Percentiles rank a stretch among this genome's conserved stretches.
phyloP scores from a whole-genome alignment of 1,284 basidiomycete genomes.

The Hymenochaete sp. region DNA sequence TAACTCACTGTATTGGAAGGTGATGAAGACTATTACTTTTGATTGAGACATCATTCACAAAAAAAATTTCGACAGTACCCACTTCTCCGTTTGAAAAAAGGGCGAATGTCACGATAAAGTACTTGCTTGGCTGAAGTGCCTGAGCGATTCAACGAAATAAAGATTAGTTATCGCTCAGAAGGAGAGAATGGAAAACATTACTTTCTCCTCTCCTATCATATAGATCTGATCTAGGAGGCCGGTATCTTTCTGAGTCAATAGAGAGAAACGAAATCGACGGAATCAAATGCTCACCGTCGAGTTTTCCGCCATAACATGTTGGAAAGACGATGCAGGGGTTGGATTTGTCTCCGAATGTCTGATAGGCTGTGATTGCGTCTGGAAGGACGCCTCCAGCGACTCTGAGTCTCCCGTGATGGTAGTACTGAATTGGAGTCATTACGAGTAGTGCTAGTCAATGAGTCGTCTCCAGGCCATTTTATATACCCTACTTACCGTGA shows the following conservation, averaged over 20 bases:
- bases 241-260: constrained; percentile 8
- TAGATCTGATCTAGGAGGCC: constrained; percentile 19
- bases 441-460: neutral
- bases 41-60: neutral
- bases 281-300: constrained; percentile 26
- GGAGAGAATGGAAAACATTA: no score
- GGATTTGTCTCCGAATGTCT: constrained; percentile 29
- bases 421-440: constrained; percentile 30
- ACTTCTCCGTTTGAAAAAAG: constrained; percentile 23
- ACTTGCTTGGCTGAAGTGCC: constrained; percentile 20
- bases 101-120: constrained; percentile 21
- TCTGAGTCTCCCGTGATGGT: constrained; percentile 30
- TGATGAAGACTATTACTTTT: constrained; percentile 23
- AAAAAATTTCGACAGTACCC: neutral
- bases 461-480: no score
- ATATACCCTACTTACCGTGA: no score
- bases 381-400: constrained; percentile 31
- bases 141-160: neutral
- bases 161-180: no score
- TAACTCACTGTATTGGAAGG: constrained; percentile 25
- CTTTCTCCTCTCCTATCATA: constrained; percentile 21
- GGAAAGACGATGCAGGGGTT: constrained; percentile 34
- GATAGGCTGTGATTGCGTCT: constrained; percentile 32
- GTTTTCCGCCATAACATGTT: constrained; percentile 33
- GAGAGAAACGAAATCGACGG: neutral